These are phyloP conservation scores for Candida pseudofarinosa DNA, from an alignment of 805 yeast genomes.

Conservation along the genomic window DNA sequence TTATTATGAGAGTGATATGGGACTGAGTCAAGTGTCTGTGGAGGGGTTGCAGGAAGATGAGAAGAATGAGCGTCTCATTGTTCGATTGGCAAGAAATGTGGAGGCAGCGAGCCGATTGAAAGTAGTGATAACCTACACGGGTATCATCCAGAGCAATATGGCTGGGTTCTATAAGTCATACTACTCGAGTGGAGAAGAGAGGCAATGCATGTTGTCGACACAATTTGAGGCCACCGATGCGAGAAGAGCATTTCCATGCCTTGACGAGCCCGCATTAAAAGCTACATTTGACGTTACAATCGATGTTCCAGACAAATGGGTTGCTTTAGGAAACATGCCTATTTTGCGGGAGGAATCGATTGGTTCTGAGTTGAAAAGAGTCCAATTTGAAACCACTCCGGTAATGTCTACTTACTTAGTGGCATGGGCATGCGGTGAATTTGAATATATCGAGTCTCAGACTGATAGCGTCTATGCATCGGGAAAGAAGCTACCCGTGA, in stretches of 20 bases:
- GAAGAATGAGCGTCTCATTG: conserved; percentile 60
- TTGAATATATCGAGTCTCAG: conserved; percentile 47
- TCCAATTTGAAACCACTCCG: conserved; percentile 45
- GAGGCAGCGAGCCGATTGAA: conserved; percentile 20
- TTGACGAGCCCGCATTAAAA: conserved; percentile 53
- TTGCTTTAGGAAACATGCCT: conserved; percentile 50
- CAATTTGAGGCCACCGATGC: conserved; percentile 61
- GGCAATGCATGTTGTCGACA: conserved; percentile 43
- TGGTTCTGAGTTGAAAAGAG: conserved; percentile 16
- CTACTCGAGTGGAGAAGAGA: conserved; percentile 35
- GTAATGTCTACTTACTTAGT: conserved; percentile 53
- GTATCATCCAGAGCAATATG: conserved; percentile 51
- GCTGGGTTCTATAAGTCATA: conserved; percentile 52
- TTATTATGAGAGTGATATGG: conserved; percentile 22
- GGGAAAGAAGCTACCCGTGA: conserved; percentile 42
- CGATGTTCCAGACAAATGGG: conserved; percentile 26
- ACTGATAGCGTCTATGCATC: conserved; percentile 35
- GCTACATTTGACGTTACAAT: conserved; percentile 51
- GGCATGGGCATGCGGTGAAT: conserved; percentile 58
- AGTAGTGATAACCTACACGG: conserved; percentile 35
- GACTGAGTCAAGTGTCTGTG: conserved; percentile 8
- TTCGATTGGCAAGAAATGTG: conserved; percentile 47
- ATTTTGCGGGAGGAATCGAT: conserved; percentile 5
- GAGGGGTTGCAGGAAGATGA: conserved; percentile 30
- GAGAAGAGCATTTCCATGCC: conserved; percentile 54